These are phyloP conservation scores for Talaromyces sp. DNA, from an alignment of 2,329 filamentous ascomycete species.

Conservation along the genomic window DNA sequence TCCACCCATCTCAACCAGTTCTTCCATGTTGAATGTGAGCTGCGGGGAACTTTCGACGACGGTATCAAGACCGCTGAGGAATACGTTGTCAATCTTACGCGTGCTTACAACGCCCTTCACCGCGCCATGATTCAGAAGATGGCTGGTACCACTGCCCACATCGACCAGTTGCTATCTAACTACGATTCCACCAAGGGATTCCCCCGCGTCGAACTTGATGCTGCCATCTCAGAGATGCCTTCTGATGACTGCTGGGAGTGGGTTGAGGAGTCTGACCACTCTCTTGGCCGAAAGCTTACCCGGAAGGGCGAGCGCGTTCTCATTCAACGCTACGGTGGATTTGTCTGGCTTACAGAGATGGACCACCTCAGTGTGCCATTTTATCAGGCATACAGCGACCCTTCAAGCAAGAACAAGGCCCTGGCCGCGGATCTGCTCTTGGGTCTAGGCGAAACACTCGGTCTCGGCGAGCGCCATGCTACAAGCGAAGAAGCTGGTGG, in stretches of 20 bases:
- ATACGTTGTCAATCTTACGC: background rate
- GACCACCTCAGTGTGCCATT: background rate
- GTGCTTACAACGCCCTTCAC: too few species aligned
- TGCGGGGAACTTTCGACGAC: background rate
- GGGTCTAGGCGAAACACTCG: background rate
- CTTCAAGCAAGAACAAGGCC: background rate
- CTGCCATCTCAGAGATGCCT: background rate
- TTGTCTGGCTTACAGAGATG: background rate
- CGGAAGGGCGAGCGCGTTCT: background rate
- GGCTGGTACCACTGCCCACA: too few species aligned
- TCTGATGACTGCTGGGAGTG: background rate
- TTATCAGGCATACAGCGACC: background rate
- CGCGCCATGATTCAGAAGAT: too few species aligned
- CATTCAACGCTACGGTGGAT: background rate
- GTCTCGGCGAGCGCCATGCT: background rate
- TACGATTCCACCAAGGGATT: background rate
- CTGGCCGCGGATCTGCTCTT: background rate
- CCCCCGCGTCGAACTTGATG: background rate
- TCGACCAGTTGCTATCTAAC: too few species aligned
- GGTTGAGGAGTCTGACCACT: background rate
- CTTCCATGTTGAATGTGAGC: background rate
- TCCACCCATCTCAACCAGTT: slow-evolving; percentile 3
- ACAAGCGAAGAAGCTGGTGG: too few species aligned
- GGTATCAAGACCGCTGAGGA: slow-evolving; percentile 1
- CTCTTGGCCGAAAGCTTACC: background rate